Evolutionary conservation across 306 rosid genomes (phyloP).

Genomic region (Lithocarpus polystachyus): DNA sequence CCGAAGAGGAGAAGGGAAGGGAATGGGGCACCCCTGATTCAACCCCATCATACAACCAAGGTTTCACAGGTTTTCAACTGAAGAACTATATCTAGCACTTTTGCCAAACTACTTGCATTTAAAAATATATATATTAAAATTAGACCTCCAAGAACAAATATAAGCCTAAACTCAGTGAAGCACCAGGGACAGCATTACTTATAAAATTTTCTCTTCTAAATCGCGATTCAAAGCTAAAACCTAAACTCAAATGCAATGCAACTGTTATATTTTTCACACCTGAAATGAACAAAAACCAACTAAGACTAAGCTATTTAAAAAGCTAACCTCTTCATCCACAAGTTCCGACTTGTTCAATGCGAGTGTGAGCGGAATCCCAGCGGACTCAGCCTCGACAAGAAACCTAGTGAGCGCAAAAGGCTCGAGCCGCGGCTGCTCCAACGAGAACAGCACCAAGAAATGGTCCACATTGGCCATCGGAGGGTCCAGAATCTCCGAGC

Average conservation of each 20-base stretch:
- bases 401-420: conserved; percentile 78
- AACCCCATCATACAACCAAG: neutral
- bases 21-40: too few relatives aligned
- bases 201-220: too few relatives aligned
- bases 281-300: neutral
- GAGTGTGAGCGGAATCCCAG: conserved; percentile 72
- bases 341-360: conserved; percentile 79
- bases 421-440: conserved; percentile 74
- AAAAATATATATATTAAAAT: too few relatives aligned
- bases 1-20: too few relatives aligned
- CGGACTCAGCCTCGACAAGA: conserved; percentile 80
- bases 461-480: conserved; percentile 89
- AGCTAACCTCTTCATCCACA: conserved; percentile 71
- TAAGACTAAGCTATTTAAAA: neutral
- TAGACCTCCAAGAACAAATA: too few relatives aligned
- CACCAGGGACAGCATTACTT: too few relatives aligned
- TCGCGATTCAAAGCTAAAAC: neutral
- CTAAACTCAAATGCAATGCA: neutral
- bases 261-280: neutral
- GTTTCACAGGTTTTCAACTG: neutral
- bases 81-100: neutral
- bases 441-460: conserved; percentile 72
- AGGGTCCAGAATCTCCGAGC: conserved; percentile 83
- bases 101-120: too few relatives aligned
- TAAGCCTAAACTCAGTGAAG: too few relatives aligned